These are phyloP conservation scores for Geopyxis carbonaria DNA, from an alignment of 495 filamentous ascomycete genomes.

Conservation along the genomic window DNA sequence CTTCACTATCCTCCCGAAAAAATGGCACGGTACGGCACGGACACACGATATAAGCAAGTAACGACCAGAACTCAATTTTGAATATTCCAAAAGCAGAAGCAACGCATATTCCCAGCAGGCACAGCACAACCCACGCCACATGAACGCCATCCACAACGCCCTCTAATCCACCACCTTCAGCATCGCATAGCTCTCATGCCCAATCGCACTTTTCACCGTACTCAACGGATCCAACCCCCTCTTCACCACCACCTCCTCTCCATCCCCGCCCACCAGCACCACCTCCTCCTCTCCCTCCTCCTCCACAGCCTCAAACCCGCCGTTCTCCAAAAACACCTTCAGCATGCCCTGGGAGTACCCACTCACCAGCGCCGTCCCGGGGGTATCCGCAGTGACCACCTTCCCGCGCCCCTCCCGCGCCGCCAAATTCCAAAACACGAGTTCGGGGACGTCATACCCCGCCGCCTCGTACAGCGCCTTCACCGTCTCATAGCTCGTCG, in stretches of 20 bases:
- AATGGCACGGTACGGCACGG: too few relatives aligned
- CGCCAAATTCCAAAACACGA: slow-evolving; percentile 36
- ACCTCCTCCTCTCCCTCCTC: slow-evolving; percentile 22
- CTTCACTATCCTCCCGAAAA: too few relatives aligned
- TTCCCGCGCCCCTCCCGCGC: slow-evolving; percentile 24
- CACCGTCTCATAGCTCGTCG: slow-evolving; percentile 30
- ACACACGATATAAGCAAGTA: too few relatives aligned
- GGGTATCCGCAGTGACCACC: slow-evolving; percentile 26
- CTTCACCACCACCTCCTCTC: slow-evolving; percentile 21
- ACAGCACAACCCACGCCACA: too few relatives aligned
- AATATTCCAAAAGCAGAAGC: too few relatives aligned
- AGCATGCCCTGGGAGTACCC: slow-evolving; percentile 34
- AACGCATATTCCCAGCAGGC: too few relatives aligned
- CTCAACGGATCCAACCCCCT: slow-evolving; percentile 26
- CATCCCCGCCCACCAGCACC: slow-evolving; percentile 16
- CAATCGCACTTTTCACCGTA: slow-evolving; percentile 29
- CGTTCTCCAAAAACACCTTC: slow-evolving; percentile 33
- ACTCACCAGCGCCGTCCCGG: slow-evolving; percentile 28
- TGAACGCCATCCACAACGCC: neutral
- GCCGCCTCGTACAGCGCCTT: slow-evolving; percentile 25
- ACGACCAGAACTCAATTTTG: too few relatives aligned
- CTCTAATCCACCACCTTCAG: slow-evolving; percentile 26
- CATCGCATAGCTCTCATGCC: slow-evolving; percentile 30
- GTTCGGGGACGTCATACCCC: slow-evolving; percentile 33
- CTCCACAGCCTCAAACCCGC: slow-evolving; percentile 27